A percentile compares a stretch with the other conserved stretches of the same genome.
Conservation (phyloP, 257 asterid genomes). For the Solanum verrucosum region DNA sequence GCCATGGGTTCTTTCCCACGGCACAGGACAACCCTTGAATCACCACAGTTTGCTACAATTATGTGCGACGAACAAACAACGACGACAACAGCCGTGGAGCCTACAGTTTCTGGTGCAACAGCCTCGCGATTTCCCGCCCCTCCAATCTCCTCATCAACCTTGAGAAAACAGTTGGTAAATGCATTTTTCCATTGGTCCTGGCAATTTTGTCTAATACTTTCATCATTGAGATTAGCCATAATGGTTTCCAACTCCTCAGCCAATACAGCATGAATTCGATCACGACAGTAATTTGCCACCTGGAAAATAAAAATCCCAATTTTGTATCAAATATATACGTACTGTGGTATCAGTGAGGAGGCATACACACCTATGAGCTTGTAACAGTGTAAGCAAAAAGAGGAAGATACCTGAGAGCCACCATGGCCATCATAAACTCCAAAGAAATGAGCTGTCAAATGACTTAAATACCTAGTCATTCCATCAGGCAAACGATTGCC, state of each 20-base stretch:
- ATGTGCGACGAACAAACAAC: constrained; percentile 90
- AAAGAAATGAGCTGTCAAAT: constrained; percentile 77
- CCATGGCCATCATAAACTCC: constrained; percentile 97
- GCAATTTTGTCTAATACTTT: constrained; percentile 15
- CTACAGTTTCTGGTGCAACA: constrained; percentile 83
- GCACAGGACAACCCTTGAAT: constrained; percentile 90
- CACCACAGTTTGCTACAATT: constrained; percentile 87
- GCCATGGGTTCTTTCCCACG: constrained; percentile 82
- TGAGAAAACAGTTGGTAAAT: constrained; percentile 56
- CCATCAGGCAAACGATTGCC: constrained; percentile 48
- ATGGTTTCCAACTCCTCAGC: constrained; percentile 50
- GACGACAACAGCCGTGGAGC: constrained; percentile 87
- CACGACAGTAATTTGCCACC: constrained; percentile 89
- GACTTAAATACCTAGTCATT: constrained; percentile 35
- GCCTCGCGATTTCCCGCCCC: constrained; percentile 47
- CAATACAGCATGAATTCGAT: constrained; percentile 59
- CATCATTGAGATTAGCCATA: constrained; percentile 21
- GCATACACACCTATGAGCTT: background rate
- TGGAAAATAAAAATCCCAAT: constrained; percentile 8
- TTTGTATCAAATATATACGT: background rate
- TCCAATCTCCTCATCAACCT: constrained; percentile 75
- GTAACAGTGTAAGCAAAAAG: background rate
- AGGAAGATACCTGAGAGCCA: constrained; percentile 65
- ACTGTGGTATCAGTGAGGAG: background rate
- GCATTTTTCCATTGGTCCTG: constrained; percentile 72